These are phyloP conservation scores for Blastobotrys chiropterorum DNA, from an alignment of 805 yeast species.

Conservation along the genomic window DNA sequence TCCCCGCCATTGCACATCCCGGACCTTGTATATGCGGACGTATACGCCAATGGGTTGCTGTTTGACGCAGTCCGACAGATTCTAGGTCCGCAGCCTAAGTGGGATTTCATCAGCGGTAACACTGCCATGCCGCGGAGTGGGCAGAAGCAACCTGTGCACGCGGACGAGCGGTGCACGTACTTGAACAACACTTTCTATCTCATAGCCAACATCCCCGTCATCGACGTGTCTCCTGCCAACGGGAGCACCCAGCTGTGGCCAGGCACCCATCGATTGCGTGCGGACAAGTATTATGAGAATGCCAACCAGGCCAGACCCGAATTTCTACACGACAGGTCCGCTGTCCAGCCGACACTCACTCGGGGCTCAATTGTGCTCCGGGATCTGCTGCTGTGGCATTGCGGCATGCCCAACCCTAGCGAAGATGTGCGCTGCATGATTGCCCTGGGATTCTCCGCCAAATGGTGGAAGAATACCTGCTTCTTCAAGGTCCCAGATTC, in stretches of 20 bases:
- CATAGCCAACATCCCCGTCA: conserved; percentile 16
- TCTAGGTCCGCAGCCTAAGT: conserved; percentile 15
- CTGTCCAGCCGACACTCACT: conserved; percentile 14
- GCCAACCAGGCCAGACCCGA: conserved; percentile 8
- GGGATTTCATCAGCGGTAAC: conserved; percentile 14
- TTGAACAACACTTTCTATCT: conserved; percentile 9
- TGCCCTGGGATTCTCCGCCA: conserved; percentile 11
- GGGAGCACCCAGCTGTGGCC: conserved; percentile 21
- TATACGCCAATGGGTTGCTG: conserved; percentile 13
- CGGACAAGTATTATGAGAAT: conserved; percentile 1
- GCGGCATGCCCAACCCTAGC: conserved; percentile 18
- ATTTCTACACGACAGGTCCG: no score
- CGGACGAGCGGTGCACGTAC: conserved; percentile 8
- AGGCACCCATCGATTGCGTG: conserved; percentile 16
- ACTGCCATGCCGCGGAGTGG: conserved; percentile 12
- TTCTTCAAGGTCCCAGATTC: conserved; percentile 10
- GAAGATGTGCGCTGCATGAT: conserved; percentile 16
- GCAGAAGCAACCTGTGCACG: conserved; percentile 17
- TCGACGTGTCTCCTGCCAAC: conserved; percentile 11
- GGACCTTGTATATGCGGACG: conserved; percentile 11
- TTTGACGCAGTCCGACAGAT: conserved; percentile 10
- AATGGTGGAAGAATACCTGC: conserved; percentile 4
- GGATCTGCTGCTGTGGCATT: conserved; percentile 18
- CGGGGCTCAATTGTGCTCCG: conserved; percentile 18
- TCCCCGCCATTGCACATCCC: conserved; percentile 12